Conservation (phyloP, 495 filamentous ascomycete species). For the Chaetomidium leptoderma region DNA sequence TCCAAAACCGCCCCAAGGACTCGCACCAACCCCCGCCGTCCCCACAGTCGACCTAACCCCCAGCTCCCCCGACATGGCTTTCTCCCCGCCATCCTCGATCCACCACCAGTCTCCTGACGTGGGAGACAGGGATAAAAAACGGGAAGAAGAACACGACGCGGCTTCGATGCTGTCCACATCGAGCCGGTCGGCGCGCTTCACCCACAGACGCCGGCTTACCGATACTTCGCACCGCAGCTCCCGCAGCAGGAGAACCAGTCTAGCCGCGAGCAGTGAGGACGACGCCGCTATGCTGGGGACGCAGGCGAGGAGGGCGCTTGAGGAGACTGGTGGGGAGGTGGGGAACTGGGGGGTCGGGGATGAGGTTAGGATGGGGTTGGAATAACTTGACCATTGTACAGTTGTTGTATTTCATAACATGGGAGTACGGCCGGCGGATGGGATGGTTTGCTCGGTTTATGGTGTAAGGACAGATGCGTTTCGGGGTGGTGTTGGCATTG, state of each 20-base stretch:
- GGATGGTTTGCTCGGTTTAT: neutral
- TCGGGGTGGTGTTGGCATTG: neutral
- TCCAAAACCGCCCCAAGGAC: neutral
- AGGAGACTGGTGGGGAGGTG: slow-evolving; percentile 30
- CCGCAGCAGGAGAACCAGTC: slow-evolving; percentile 25
- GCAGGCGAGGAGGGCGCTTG: slow-evolving; percentile 28
- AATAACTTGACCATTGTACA: too few species aligned
- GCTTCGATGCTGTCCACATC: slow-evolving; percentile 32
- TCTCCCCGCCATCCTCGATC: neutral
- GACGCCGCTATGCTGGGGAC: slow-evolving; percentile 29
- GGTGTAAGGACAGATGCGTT: neutral
- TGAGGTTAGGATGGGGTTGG: slow-evolving; percentile 39
- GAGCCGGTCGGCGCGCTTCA: slow-evolving; percentile 28
- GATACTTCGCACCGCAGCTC: slow-evolving; percentile 12
- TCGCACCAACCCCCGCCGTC: slow-evolving; percentile 1
- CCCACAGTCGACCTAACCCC: slow-evolving; percentile 5
- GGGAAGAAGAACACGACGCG: slow-evolving; percentile 26
- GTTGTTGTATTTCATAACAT: too few species aligned
- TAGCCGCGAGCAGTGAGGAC: slow-evolving; percentile 23
- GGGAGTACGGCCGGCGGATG: neutral
- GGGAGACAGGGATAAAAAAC: slow-evolving; percentile 10
- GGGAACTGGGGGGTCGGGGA: slow-evolving; percentile 37
- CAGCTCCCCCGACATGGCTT: neutral
- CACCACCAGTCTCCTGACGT: neutral
- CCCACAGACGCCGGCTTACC: slow-evolving; percentile 21